Conservation (phyloP, 2,329 filamentous ascomycete genomes). For the Arthrobotrys conoides region DNA sequence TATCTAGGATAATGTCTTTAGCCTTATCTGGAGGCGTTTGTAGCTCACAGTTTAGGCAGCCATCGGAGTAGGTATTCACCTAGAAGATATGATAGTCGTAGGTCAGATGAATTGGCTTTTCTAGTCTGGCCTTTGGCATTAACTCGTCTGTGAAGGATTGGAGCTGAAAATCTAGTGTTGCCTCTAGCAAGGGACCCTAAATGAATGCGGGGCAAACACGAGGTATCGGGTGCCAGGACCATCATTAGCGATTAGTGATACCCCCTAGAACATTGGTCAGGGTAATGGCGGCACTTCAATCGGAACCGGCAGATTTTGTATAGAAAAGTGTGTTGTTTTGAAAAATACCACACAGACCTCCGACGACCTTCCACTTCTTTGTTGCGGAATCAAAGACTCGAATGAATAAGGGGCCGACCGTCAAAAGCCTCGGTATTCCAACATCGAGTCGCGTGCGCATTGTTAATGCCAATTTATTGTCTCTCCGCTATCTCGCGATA, state of each 20-base stretch:
- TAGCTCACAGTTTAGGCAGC: conserved; percentile 29
- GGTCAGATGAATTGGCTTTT: conserved; percentile 12
- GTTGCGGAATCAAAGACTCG: neutral
- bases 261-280: neutral
- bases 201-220: conserved; percentile 18
- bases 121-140: conserved; percentile 10
- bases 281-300: neutral
- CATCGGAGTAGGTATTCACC: conserved; percentile 16
- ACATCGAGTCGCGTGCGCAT: conserved; percentile 40
- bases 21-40: neutral
- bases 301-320: neutral
- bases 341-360: conserved; percentile 27
- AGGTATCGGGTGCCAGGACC: neutral
- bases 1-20: conserved; percentile 16
- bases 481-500: conserved; percentile 37
- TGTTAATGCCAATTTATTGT: conserved; percentile 22
- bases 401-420: neutral
- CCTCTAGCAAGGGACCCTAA: conserved; percentile 12
- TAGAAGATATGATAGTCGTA: conserved; percentile 1
- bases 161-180: neutral
- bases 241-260: conserved; percentile 20
- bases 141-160: neutral
- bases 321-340: conserved; percentile 12
- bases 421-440: conserved; percentile 38
- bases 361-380: conserved; percentile 1